Base-by-base conservation (phyloP, 2,329 filamentous ascomycete species). In the Xylariaceae sp. region DNA sequence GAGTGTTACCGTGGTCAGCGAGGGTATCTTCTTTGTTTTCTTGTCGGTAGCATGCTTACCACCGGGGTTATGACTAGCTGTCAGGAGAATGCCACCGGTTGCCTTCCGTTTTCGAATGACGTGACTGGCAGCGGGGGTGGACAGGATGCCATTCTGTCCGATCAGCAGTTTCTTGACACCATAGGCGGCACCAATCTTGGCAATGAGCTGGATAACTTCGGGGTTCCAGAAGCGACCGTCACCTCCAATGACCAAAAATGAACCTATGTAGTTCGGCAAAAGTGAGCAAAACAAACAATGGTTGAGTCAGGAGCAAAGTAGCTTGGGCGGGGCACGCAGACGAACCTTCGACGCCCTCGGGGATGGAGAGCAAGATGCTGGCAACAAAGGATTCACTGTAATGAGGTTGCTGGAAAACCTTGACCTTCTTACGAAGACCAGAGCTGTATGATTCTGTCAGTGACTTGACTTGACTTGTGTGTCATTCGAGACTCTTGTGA, bases 161-260 rank as follows among this genome's bases (percentile, higher is more conserved):
- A 99, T 88, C 70, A 99, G 74, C 54, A 99, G 85, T 85, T 97
- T 99, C 88, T 96, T 97, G 70, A 97, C 94, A 60, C 94, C 94
- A 70, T 99, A 97, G 51, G 91, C 94, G 64, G 90, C 88, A 72
- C 91, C 87, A 68, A 99, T 97, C 80, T 96, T 96, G 66, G 92
- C 92, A 72, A 97, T 97, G 74, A 95, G 76, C 76, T 97, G 92
- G 65, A 95, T 88, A 59, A 95, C 92, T 73, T 97, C 92, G 45
- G 91, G 88, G 77, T 99, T 99, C 84, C 87, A 97, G 82, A 85
- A 99, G 62, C 94, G 88, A 59, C 94, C 94, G 79, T 99, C 94
- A 68, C 94, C 94, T 68, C 91, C 94, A 71, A 99, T 96, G 72
- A 99, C 92, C 62, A 99, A 86, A 76, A 89, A 92, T 45, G 90